These are phyloP conservation scores for Penicillium desertorum DNA, from an alignment of 495 filamentous ascomycete species.

Conservation along the genomic window DNA sequence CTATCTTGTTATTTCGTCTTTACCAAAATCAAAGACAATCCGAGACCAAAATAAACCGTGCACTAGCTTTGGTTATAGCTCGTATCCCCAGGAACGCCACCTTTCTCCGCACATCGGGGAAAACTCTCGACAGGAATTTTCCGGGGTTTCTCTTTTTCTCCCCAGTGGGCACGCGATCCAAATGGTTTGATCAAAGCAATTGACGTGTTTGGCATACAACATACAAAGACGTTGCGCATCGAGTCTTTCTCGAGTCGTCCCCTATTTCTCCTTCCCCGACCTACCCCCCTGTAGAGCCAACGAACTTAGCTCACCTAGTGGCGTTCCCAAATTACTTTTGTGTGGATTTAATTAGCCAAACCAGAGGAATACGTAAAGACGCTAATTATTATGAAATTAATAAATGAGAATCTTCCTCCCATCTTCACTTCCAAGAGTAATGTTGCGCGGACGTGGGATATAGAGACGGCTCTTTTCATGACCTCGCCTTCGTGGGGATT, in stretches of 20 bases:
- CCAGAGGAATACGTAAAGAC: background rate
- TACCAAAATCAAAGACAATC: no score
- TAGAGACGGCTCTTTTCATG: constrained; percentile 11
- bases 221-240: background rate
- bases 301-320: background rate
- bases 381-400: background rate
- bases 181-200: no score
- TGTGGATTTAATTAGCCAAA: background rate
- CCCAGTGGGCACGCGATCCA: no score
- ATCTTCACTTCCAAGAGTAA: constrained; percentile 4
- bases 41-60: no score
- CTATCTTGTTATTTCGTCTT: no score
- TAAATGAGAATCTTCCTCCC: background rate
- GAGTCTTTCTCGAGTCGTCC: background rate
- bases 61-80: no score
- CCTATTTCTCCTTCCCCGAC: background rate
- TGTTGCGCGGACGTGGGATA: constrained; percentile 4
- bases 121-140: no score
- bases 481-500: background rate
- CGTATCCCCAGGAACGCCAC: no score
- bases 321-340: constrained; percentile 1
- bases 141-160: no score
- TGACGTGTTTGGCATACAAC: no score
- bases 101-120: no score
- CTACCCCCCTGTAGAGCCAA: constrained; percentile 1